Conservation (phyloP, 2,329 filamentous ascomycete species). For the Arthrinium puccinioides region DNA sequence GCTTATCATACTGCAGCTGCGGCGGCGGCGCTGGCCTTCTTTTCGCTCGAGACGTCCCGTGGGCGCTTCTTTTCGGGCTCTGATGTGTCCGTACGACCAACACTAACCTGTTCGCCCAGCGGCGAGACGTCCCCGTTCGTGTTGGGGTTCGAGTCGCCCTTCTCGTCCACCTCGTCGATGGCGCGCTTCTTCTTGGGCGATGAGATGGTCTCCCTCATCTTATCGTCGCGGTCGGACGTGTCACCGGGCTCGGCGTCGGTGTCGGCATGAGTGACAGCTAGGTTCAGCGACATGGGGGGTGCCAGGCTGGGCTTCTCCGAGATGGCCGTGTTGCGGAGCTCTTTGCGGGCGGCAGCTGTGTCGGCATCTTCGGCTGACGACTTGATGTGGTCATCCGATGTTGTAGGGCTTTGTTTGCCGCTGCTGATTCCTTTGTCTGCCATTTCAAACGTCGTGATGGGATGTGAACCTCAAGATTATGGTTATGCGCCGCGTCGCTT, state of each 20-base stretch:
- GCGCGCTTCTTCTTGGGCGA: slow-evolving; percentile 63
- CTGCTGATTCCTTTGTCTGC: not conserved
- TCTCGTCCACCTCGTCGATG: slow-evolving; percentile 50
- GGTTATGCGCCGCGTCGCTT: too few relatives aligned
- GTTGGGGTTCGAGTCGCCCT: slow-evolving; percentile 29
- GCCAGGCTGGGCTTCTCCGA: slow-evolving; percentile 38
- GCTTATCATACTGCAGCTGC: too few relatives aligned
- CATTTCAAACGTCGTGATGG: too few relatives aligned
- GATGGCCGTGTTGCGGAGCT: slow-evolving; percentile 57
- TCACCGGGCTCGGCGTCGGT: slow-evolving; percentile 27
- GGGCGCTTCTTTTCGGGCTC: slow-evolving; percentile 61
- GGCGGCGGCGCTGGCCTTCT: slow-evolving; percentile 20
- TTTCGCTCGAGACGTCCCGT: slow-evolving; percentile 41
- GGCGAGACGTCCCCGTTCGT: slow-evolving; percentile 27
- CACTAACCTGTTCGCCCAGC: slow-evolving; percentile 36
- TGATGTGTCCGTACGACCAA: slow-evolving; percentile 41
- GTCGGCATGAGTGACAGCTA: slow-evolving; percentile 10
- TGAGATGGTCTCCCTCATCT: slow-evolving; percentile 41
- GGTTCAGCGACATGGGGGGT: slow-evolving; percentile 10
- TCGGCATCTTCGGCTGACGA: slow-evolving; percentile 46
- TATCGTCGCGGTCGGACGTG: slow-evolving; percentile 25
- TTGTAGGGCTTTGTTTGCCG: slow-evolving; percentile 1
- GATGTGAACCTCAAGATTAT: too few relatives aligned
- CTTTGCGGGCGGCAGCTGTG: slow-evolving; percentile 55
- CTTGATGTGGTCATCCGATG: slow-evolving; percentile 1